Evolutionary conservation across 2,329 filamentous ascomycete genomes (phyloP).

Genomic region (Parastagonospora avenae): DNA sequence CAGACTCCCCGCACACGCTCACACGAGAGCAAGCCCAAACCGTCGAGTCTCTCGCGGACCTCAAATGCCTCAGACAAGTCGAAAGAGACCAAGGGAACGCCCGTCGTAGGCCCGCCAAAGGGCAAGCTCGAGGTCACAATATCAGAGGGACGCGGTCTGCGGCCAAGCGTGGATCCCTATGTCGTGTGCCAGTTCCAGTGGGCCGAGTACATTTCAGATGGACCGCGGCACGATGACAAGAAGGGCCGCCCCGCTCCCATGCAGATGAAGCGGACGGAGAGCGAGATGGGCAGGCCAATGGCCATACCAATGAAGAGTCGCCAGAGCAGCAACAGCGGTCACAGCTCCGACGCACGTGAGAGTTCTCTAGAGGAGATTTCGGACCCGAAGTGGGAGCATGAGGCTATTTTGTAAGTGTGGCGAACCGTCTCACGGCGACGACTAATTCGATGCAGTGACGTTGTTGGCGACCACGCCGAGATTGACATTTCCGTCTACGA

Average conservation of each 20-base stretch:
- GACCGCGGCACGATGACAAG: constrained; percentile 68
- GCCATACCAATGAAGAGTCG: constrained; percentile 96
- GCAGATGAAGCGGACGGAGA: constrained; percentile 69
- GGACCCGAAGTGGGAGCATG: constrained; percentile 93
- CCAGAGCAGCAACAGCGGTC: constrained; percentile 94
- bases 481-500: constrained; percentile 96
- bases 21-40: constrained; percentile 57
- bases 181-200: constrained; percentile 96
- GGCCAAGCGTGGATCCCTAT: constrained; percentile 86
- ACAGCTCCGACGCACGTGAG: constrained; percentile 61
- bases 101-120: constrained; percentile 73
- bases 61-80: constrained; percentile 50
- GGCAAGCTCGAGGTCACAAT: constrained; percentile 92
- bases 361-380: constrained; percentile 69
- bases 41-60: constrained; percentile 58
- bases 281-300: constrained; percentile 83
- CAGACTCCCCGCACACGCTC: constrained; percentile 90
- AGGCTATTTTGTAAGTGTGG: constrained; percentile 83
- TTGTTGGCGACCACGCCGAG: constrained; percentile 87
- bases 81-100: constrained; percentile 51
- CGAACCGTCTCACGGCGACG: background rate
- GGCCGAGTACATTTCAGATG: constrained; percentile 92
- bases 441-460: constrained; percentile 68
- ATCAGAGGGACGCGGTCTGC: constrained; percentile 79
- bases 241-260: constrained; percentile 49